Base-by-base conservation (phyloP, 805 yeast genomes). In the Kuraishia molischiana region DNA sequence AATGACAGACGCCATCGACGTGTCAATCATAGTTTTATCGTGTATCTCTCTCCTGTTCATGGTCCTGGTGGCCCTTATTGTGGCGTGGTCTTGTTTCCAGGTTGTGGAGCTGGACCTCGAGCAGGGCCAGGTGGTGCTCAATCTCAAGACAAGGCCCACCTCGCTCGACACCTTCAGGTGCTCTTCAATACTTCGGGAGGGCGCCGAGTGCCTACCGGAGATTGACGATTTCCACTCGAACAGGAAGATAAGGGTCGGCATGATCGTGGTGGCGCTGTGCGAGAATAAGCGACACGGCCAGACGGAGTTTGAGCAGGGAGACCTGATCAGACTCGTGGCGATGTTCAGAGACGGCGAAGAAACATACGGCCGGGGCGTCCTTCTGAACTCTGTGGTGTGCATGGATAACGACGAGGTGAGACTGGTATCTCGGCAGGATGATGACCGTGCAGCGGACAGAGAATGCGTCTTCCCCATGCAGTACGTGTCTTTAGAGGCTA, bases 181-280 rank as follows among this genome's bases (percentile, higher is more conserved):
- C 31, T 28, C 31, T 14, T 28, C 31, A 6, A 11, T 28, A 14
- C 3, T 18, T 28, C 31, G 13, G 17, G 17, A 14, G 13, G 13
- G 8, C 13, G 31, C 13, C 5, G 6, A 8, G 13, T 8, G 13
- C 6, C 13, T 28, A 14, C 13, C 8, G 6, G 31, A 28, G 17
- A 14, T 34, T 3, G 28, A 32, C 3, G 40, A 38, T 20, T 15
- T 17, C 26, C 35, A 22, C 29, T 28, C 31, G 18, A 21, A 28
- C 9, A 13, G 29, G 4, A 18, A 29, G 17, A 38, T 38, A 6
- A 26, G 24, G n/a, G 21, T 20, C 11, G 40, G 40, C 5, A 29
- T 24, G 19, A 19, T 33, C 4, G 40, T 38, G 11, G 34, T 34
- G 6, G 29, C 34, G 22, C 34, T 38, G n/a, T 21, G 26, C 11